Evolutionary conservation across 495 filamentous ascomycete genomes (phyloP).

Genomic region (Aspergillus indologenus): DNA sequence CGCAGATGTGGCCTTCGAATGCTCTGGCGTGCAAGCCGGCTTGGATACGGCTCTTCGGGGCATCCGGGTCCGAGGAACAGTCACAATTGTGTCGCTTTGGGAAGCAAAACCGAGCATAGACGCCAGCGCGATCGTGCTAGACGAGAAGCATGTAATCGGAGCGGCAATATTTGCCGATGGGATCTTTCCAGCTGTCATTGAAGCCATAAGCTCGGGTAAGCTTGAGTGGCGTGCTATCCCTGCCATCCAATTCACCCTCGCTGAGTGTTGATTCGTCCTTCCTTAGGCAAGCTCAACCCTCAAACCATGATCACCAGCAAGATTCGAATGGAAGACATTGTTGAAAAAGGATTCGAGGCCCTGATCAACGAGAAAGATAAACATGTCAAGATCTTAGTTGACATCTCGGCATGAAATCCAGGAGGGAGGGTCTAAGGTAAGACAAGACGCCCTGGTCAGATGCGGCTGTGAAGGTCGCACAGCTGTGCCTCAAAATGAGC

Average conservation of each 20-base stretch:
- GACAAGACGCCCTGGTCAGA: not conserved
- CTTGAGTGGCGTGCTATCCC: not conserved
- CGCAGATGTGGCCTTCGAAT: slow-evolving; percentile 27
- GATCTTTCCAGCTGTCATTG: slow-evolving; percentile 56
- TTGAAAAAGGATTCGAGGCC: slow-evolving; percentile 55
- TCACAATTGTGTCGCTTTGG: slow-evolving; percentile 28
- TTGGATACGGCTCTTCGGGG: slow-evolving; percentile 26
- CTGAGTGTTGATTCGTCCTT: slow-evolving; percentile 2
- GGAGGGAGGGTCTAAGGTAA: not conserved
- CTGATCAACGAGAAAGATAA: slow-evolving; percentile 55
- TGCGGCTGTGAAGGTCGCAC: slow-evolving; percentile 4
- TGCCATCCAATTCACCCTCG: slow-evolving; percentile 20
- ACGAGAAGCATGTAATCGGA: slow-evolving; percentile 27
- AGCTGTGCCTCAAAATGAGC: not conserved
- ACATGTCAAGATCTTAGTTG: slow-evolving; percentile 42
- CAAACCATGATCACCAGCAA: slow-evolving; percentile 52
- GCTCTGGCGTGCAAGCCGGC: slow-evolving; percentile 29
- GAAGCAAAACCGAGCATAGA: slow-evolving; percentile 24
- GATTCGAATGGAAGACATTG: slow-evolving; percentile 52
- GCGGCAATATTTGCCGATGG: slow-evolving; percentile 42
- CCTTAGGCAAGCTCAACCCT: slow-evolving; percentile 25
- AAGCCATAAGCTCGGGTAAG: slow-evolving; percentile 48
- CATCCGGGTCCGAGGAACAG: slow-evolving; percentile 23
- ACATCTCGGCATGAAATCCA: slow-evolving; percentile 10
- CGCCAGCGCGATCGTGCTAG: slow-evolving; percentile 22